Conservation (phyloP, 2,329 filamentous ascomycete genomes). For the Alternaria tenuissima region DNA sequence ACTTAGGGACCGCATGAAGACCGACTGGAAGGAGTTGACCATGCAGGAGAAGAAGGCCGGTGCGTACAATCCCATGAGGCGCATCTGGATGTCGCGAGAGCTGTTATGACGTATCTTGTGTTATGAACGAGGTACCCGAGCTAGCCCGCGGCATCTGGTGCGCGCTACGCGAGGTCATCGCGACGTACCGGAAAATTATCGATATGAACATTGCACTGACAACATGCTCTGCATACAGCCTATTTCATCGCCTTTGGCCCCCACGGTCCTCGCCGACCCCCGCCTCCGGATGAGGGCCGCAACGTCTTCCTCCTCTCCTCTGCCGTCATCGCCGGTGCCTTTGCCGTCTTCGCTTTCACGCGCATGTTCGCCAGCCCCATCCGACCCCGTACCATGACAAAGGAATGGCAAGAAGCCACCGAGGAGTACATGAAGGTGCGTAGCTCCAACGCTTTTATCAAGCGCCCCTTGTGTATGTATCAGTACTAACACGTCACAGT, state of each 20-base stretch:
- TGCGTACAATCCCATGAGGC: conserved; percentile 63
- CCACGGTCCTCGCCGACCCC: conserved; percentile 86
- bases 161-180: conserved; percentile 20
- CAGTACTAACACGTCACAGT: conserved; percentile 36
- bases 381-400: conserved; percentile 84
- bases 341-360: conserved; percentile 75
- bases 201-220: conserved; percentile 33
- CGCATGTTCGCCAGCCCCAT: conserved; percentile 73
- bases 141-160: conserved; percentile 26
- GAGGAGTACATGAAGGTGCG: conserved; percentile 94
- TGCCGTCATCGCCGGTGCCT: conserved; percentile 71
- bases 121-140: conserved; percentile 32
- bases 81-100: conserved; percentile 20
- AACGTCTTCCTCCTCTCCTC: conserved; percentile 79
- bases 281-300: conserved; percentile 84
- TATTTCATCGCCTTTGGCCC: conserved; percentile 99
- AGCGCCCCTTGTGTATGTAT: not conserved
- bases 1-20: conserved; percentile 98
- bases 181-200: conserved; percentile 19
- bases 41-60: conserved; percentile 98
- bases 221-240: conserved; percentile 64
- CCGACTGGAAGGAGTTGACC: conserved; percentile 93
- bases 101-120: conserved; percentile 43
- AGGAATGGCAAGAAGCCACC: conserved; percentile 94
- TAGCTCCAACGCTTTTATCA: conserved; percentile 24